Conservation (phyloP, 305 asterid genomes). For the Plantago lanceolata region DNA sequence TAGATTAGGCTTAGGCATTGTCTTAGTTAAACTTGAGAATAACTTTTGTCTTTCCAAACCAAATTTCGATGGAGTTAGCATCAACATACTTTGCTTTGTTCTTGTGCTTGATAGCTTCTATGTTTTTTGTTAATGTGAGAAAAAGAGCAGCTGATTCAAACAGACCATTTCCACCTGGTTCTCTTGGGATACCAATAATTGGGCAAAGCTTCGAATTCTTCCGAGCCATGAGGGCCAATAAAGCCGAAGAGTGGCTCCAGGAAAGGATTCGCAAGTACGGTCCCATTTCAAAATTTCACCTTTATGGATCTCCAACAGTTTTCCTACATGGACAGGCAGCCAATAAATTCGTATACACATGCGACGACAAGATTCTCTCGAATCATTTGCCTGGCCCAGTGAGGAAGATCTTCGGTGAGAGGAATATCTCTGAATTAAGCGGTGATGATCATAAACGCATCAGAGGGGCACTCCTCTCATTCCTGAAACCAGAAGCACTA, state of each 20-base stretch:
- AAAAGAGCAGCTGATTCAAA: too few relatives aligned
- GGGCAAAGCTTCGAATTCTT: slow-evolving; percentile 4
- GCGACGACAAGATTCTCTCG: slow-evolving; percentile 19
- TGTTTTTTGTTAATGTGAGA: too few relatives aligned
- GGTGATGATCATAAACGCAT: slow-evolving; percentile 29
- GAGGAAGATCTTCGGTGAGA: slow-evolving; percentile 24
- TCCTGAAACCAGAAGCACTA: slow-evolving; percentile 31
- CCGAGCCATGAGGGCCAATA: slow-evolving; percentile 4
- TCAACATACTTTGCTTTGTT: too few relatives aligned
- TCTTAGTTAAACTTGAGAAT: too few relatives aligned
- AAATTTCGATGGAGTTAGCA: too few relatives aligned
- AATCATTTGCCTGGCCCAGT: slow-evolving; percentile 25
- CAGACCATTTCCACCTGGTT: slow-evolving; percentile 2
- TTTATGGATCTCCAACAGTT: slow-evolving; percentile 1
- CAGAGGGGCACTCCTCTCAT: slow-evolving; percentile 29
- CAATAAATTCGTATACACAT: slow-evolving; percentile 25
- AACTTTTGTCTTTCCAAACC: too few relatives aligned
- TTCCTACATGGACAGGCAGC: slow-evolving; percentile 20
- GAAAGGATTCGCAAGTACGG: neutral
- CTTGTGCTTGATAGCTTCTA: too few relatives aligned
- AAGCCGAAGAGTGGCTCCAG: slow-evolving; percentile 2
- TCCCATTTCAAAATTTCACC: neutral
- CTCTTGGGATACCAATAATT: neutral
- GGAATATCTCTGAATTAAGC: slow-evolving; percentile 28
- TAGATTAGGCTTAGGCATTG: too few relatives aligned